These are phyloP conservation scores for Geotrichum phurueaensis DNA, from an alignment of 1,139 yeast species.

Conservation along the genomic window DNA sequence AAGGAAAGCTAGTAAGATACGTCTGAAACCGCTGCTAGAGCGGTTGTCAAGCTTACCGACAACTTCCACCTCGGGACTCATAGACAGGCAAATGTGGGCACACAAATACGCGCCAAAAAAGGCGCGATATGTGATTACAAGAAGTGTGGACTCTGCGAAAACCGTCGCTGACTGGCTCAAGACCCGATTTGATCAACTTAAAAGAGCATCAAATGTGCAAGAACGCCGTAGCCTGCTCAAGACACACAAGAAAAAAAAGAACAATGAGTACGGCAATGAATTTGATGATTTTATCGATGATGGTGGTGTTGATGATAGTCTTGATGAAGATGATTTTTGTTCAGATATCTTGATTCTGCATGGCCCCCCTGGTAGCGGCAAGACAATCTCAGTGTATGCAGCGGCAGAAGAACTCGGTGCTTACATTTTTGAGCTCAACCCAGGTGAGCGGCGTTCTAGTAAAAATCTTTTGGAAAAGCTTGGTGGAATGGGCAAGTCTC, in stretches of 20 bases:
- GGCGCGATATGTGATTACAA: slow-evolving; percentile 18
- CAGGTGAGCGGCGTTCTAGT: slow-evolving; percentile 65
- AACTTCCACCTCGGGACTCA: neutral
- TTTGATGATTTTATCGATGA: slow-evolving; percentile 42
- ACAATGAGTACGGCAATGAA: slow-evolving; percentile 22
- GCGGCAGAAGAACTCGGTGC: slow-evolving; percentile 60
- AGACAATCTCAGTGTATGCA: slow-evolving; percentile 68
- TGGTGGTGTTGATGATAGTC: slow-evolving; percentile 40
- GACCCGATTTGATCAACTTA: slow-evolving; percentile 18
- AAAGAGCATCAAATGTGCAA: neutral
- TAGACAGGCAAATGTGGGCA: slow-evolving; percentile 9
- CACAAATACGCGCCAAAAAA: slow-evolving; percentile 6
- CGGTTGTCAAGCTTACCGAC: neutral
- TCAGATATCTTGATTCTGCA: slow-evolving; percentile 45
- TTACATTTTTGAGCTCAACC: slow-evolving; percentile 75
- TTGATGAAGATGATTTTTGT: slow-evolving; percentile 23
- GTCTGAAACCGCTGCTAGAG: neutral
- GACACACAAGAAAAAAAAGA: slow-evolving; percentile 22
- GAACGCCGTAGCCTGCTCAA: neutral
- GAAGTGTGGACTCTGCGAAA: slow-evolving; percentile 10
- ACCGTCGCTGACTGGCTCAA: slow-evolving; percentile 23
- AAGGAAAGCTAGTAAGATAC: neutral
- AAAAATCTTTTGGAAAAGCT: slow-evolving; percentile 61
- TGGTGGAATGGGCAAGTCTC: slow-evolving; percentile 79
- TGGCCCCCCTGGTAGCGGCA: slow-evolving; percentile 76